Conservation (phyloP, 1,139 yeast species). For the Geotrichum phurueaensis region DNA sequence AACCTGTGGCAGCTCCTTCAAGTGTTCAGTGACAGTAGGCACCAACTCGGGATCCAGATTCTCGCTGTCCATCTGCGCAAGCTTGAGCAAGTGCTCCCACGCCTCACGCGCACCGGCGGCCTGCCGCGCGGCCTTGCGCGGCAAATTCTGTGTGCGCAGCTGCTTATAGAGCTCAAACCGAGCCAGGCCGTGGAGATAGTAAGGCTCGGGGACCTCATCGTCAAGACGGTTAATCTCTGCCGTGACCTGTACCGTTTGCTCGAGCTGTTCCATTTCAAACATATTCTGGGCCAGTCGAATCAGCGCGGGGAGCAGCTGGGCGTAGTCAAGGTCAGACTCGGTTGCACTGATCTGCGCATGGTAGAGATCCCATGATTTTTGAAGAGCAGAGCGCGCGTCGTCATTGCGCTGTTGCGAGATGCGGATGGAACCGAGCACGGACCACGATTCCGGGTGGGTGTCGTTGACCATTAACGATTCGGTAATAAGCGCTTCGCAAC, state of each 20-base stretch:
- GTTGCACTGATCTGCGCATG: constrained; percentile 45
- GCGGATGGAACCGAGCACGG: constrained; percentile 77
- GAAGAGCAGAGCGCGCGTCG: constrained; percentile 68
- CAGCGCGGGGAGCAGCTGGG: constrained; percentile 52
- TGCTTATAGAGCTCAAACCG: constrained; percentile 43
- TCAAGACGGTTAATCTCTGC: constrained; percentile 65
- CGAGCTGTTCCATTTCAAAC: constrained; percentile 70
- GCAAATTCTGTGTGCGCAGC: constrained; percentile 8
- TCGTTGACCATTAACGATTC: constrained; percentile 59
- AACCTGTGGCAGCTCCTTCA: constrained; percentile 38
- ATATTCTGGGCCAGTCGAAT: constrained; percentile 54
- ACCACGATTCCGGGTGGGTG: constrained; percentile 70
- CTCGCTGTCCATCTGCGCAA: constrained; percentile 23
- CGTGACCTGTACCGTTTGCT: constrained; percentile 56
- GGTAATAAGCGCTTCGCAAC: constrained; percentile 68
- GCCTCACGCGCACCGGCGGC: constrained; percentile 34
- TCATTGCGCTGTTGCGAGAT: constrained; percentile 74
- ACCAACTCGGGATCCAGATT: constrained; percentile 32
- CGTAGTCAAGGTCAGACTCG: constrained; percentile 27
- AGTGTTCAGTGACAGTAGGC: constrained; percentile 27
- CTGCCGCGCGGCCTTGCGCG: constrained; percentile 27
- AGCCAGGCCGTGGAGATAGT: constrained; percentile 77
- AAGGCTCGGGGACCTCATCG: constrained; percentile 74
- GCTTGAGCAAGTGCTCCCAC: constrained; percentile 25
- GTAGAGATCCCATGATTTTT: constrained; percentile 69